Percentiles rank a stretch among this genome's conserved stretches.
phyloP scores from a whole-genome alignment of 352 stramenopile genomes.

The Pythium aphanidermatum region DNA sequence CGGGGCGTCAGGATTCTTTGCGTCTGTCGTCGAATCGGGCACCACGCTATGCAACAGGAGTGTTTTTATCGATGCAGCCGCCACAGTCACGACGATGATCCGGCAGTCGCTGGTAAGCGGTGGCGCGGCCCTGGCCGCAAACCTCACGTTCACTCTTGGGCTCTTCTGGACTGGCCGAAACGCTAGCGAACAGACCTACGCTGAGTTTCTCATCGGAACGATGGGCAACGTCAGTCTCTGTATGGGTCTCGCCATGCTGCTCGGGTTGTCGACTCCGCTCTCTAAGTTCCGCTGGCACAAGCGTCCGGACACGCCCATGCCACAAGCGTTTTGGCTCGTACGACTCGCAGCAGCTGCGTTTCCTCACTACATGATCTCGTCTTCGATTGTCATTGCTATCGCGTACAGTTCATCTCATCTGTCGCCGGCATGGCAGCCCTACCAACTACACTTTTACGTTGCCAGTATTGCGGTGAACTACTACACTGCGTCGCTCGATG shows the following conservation, averaged over 20 bases:
- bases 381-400: background rate
- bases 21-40: too few relatives aligned
- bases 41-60: too few relatives aligned
- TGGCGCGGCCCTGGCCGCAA: background rate
- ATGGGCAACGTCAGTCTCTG: slow-evolving; percentile 6
- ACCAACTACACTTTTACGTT: slow-evolving; percentile 9
- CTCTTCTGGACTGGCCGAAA: slow-evolving; percentile 5
- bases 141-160: slow-evolving; percentile 8
- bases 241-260: background rate
- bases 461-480: slow-evolving; percentile 4
- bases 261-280: background rate
- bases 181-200: slow-evolving; percentile 1
- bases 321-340: slow-evolving; percentile 5
- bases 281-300: background rate
- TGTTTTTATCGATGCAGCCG: slow-evolving; percentile 1
- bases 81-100: slow-evolving; percentile 1
- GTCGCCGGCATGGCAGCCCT: background rate
- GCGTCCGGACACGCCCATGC: background rate
- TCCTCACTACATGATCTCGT: background rate
- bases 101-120: slow-evolving; percentile 8
- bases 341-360: background rate
- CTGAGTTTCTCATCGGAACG: slow-evolving; percentile 5
- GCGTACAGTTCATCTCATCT: background rate
- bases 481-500: background rate
- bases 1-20: too few relatives aligned